Evolutionary conservation across 768 basidiomycete genomes (phyloP), one percentile per base, ranked within the genome.

Genomic region (Trametes elegans): DNA sequence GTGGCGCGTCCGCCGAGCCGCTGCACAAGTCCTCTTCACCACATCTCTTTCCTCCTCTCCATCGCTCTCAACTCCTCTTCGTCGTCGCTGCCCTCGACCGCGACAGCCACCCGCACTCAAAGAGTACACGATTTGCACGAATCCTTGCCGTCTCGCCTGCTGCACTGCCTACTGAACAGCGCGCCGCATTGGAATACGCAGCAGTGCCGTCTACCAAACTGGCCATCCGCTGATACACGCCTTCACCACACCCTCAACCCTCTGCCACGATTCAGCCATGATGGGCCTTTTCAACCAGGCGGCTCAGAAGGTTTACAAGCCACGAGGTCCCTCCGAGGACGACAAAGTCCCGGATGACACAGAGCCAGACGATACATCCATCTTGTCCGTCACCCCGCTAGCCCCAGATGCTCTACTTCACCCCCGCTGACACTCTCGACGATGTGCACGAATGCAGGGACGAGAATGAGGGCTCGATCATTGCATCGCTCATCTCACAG

Each of bases 381-480:
- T 93, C 74, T 74, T 96, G 85, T 90, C 68, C 66, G 89, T 88
- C 49, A 53, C 51, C 48, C 49, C 67, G 72, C 65, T 66, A 56
- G 62, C 45, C 14, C 50, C 54, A 49, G 19, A 72, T 74, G 73
- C 65, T 64, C 51, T 66, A 61, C 57, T 60, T 52, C 44, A 21
- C 56, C 18, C 23, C 54, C 36, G 53, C 71, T 70, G 66, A 76
- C 68, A 64, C 69, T 71, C 68, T 76, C 54, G 65, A 76, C 40
- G 52, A 62, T 53, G 57, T 51, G 44, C 34, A 26, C 27, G 44
- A 49, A 36, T 62, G 29, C 71, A 92, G 91, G 72, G 93, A 96
- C 72, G 93, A 95, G 70, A 80, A 94, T 72, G 90, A 98, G 69
- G 94, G 94, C 46, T 96, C 93, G 41, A 82, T 98, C 62, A 88